Percentiles rank a stretch among this genome's conserved stretches.
Conservation (phyloP, 129 eudicot species). For the Sambucus nigra region DNA sequence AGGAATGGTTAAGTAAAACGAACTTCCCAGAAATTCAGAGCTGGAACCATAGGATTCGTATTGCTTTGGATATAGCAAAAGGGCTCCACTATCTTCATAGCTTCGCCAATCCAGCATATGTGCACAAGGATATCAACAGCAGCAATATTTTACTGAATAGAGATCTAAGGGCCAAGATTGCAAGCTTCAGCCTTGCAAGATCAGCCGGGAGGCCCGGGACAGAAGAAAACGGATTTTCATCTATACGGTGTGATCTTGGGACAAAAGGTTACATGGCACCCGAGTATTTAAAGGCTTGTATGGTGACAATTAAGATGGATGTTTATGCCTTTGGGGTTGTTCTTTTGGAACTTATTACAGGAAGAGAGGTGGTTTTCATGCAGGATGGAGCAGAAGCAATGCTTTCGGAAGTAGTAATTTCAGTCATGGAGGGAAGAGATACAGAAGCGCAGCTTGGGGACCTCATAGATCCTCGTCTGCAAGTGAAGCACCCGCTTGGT, state of each 20-base stretch:
- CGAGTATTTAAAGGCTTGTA: conserved; percentile 29
- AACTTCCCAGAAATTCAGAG: conserved; percentile 16
- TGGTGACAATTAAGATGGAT: conserved; percentile 29
- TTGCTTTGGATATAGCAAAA: conserved; percentile 54
- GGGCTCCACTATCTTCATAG: conserved; percentile 63
- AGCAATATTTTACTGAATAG: conserved; percentile 48
- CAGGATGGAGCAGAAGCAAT: conserved; percentile 26
- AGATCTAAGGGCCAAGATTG: conserved; percentile 57
- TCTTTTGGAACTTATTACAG: conserved; percentile 38
- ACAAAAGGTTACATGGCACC: conserved; percentile 54
- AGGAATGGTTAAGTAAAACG: conserved; percentile 32
- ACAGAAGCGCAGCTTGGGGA: conserved; percentile 25
- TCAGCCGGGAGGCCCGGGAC: not conserved
- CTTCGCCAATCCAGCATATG: conserved; percentile 45
- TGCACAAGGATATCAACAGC: conserved; percentile 55
- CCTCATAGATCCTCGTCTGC: conserved; percentile 21
- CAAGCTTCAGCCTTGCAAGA: conserved; percentile 49
- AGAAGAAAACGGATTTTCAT: conserved; percentile 14
- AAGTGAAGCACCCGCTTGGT: too few species aligned
- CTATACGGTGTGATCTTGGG: too few species aligned
- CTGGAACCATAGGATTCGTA: conserved; percentile 31
- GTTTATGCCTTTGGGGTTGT: conserved; percentile 53
- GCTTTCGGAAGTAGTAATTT: conserved; percentile 19
- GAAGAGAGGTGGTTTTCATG: conserved; percentile 27
- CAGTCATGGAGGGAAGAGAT: conserved; percentile 25